A percentile compares a stretch with the other conserved stretches of the same genome.
These are phyloP conservation scores for Erigeron canadensis DNA, from an alignment of 129 eudicot genomes.

Conservation along the genomic window DNA sequence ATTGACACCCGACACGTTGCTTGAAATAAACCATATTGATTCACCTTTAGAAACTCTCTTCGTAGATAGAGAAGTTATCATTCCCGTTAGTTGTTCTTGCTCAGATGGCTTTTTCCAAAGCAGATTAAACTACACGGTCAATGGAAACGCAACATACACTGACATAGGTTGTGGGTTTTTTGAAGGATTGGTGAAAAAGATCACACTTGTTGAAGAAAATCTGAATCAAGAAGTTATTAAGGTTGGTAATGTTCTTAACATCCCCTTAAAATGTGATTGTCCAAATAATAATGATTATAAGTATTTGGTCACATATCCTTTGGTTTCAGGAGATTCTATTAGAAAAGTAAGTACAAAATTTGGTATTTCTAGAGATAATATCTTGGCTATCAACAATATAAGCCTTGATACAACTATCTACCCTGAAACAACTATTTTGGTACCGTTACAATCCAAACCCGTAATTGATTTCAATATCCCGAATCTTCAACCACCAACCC, in stretches of 20 bases:
- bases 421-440: constrained; percentile 67
- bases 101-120: constrained; percentile 39
- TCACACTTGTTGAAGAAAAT: constrained; percentile 46
- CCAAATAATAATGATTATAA: constrained; percentile 51
- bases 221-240: constrained; percentile 18
- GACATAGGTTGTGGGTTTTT: constrained; percentile 52
- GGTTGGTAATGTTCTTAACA: constrained; percentile 43
- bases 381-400: constrained; percentile 44
- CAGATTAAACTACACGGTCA: constrained; percentile 32
- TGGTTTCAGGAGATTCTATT: constrained; percentile 43
- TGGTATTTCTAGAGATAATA: constrained; percentile 41
- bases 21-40: constrained; percentile 38
- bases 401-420: constrained; percentile 41
- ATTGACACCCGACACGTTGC: constrained; percentile 26
- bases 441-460: constrained; percentile 52
- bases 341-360: constrained; percentile 39
- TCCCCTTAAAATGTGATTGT: constrained; percentile 78
- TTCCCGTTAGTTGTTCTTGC: constrained; percentile 60
- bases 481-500: constrained; percentile 52
- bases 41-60: constrained; percentile 31
- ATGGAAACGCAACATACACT: constrained; percentile 27
- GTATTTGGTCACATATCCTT: constrained; percentile 67
- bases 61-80: constrained; percentile 54
- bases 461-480: constrained; percentile 32
- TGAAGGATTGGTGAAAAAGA: constrained; percentile 60